phyloP scores from a whole-genome alignment of 2,329 filamentous ascomycete species.

The Aspergillus neotritici region DNA sequence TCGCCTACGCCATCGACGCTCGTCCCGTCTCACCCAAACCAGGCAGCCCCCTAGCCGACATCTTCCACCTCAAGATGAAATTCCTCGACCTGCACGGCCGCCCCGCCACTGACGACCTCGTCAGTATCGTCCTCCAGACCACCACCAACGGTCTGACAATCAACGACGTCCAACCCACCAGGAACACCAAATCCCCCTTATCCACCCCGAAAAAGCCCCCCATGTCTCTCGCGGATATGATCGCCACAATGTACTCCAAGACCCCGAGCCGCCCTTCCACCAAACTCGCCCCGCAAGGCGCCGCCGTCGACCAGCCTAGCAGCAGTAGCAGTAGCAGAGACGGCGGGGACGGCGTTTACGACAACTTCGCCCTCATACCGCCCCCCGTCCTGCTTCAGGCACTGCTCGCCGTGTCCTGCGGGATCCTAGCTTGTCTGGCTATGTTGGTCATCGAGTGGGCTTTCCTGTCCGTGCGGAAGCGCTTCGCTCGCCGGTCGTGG shows the following conservation, averaged over 20 bases:
- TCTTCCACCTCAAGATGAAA: slow-evolving; percentile 20
- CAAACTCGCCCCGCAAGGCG: too few species aligned
- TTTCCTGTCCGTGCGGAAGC: too few species aligned
- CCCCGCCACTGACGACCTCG: slow-evolving; percentile 21
- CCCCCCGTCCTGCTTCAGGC: too few species aligned
- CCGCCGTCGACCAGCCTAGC: too few species aligned
- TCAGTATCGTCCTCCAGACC: slow-evolving; percentile 25
- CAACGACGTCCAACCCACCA: slow-evolving; percentile 19
- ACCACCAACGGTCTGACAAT: slow-evolving; percentile 22
- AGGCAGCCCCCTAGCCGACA: slow-evolving; percentile 10
- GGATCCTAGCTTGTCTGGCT: slow-evolving; percentile 20
- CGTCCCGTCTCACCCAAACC: slow-evolving; percentile 18
- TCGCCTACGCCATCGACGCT: slow-evolving; percentile 22
- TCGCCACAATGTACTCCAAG: not conserved
- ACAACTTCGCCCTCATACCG: too few species aligned
- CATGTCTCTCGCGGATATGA: too few species aligned
- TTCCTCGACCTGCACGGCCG: slow-evolving; percentile 22
- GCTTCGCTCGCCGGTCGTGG: slow-evolving; percentile 17
- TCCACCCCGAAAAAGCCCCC: too few species aligned
- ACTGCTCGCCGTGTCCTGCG: too few species aligned
- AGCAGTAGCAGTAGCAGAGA: too few species aligned
- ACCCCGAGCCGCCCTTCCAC: not conserved
- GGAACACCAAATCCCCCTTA: not conserved
- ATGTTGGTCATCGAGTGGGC: slow-evolving; percentile 20
- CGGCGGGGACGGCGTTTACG: too few species aligned